Evolutionary conservation across 306 rosid genomes (phyloP).

Genomic region (Hippophae gyantsensis): DNA sequence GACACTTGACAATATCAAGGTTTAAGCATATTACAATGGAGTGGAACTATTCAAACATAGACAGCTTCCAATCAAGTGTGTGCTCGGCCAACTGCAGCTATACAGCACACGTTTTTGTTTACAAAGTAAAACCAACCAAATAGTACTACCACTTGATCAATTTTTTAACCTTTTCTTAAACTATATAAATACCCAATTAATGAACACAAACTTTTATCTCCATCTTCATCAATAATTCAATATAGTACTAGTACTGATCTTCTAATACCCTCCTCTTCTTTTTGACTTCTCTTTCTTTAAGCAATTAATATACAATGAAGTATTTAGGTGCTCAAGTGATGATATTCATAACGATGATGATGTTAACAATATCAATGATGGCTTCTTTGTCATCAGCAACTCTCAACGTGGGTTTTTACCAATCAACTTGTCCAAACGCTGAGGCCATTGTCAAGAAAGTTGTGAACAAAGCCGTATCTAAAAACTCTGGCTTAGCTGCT

Average conservation of each 20-base stretch:
- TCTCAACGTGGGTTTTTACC: constrained; percentile 21
- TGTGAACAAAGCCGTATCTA: constrained; percentile 24
- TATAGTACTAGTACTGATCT: not conserved
- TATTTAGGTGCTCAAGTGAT: not conserved
- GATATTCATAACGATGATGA: constrained; percentile 3
- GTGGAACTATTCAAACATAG: constrained; percentile 15
- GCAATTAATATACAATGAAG: not conserved
- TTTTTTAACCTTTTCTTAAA: not conserved
- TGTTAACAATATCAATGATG: not conserved
- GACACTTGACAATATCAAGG: not conserved
- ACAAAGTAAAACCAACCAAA: constrained; percentile 1
- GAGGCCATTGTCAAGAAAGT: constrained; percentile 24
- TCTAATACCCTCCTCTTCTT: not conserved
- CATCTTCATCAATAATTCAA: not conserved
- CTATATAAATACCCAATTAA: not conserved
- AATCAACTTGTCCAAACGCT: constrained; percentile 22
- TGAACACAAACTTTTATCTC: not conserved
- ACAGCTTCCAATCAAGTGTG: not conserved
- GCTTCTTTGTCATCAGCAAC: constrained; percentile 12
- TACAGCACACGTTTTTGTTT: not conserved
- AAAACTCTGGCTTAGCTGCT: constrained; percentile 26
- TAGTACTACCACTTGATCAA: constrained; percentile 2
- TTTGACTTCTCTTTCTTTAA: not conserved
- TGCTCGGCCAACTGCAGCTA: not conserved
- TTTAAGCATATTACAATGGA: not conserved